A percentile compares a stretch with the other conserved stretches of the same genome.
Conservation (phyloP, 75 land plant species). For the Cupressus sempervirens region DNA sequence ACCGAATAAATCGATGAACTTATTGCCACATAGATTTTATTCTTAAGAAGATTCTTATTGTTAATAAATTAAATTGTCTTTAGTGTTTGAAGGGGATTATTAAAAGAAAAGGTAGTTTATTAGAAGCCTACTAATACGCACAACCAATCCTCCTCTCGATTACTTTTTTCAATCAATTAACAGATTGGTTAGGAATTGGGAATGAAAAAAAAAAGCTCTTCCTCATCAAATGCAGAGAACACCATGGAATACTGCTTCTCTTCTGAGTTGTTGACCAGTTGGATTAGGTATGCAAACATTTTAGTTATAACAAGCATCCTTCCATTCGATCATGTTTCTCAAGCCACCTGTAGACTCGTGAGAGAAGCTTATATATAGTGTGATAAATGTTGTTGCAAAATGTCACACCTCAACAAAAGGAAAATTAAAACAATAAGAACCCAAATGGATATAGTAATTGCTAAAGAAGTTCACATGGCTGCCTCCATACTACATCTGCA, state of each 20-base stretch:
- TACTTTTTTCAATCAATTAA: too few relatives aligned
- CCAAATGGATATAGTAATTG: conserved; percentile 44
- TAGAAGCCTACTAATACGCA: too few relatives aligned
- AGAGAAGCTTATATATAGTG: neutral
- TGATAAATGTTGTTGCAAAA: neutral
- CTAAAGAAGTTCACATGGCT: conserved; percentile 44
- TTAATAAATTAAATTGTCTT: too few relatives aligned
- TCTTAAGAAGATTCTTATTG: too few relatives aligned
- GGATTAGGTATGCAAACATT: neutral
- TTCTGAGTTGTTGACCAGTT: neutral
- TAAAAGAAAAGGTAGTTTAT: too few relatives aligned
- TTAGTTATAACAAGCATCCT: neutral
- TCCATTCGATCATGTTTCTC: neutral
- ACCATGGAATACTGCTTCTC: neutral
- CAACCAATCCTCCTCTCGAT: too few relatives aligned
- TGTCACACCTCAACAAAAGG: neutral
- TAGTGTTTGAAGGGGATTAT: too few relatives aligned
- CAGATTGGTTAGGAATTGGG: too few relatives aligned
- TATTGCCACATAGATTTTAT: too few relatives aligned
- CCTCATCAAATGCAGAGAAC: too few relatives aligned
- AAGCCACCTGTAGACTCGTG: neutral
- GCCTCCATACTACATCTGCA: conserved; percentile 53
- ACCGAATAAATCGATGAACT: too few relatives aligned
- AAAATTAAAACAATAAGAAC: conserved; percentile 7
- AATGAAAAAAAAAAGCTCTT: too few relatives aligned